Conservation (phyloP, 768 basidiomycete genomes). For the Psilocybe azurescens region DNA sequence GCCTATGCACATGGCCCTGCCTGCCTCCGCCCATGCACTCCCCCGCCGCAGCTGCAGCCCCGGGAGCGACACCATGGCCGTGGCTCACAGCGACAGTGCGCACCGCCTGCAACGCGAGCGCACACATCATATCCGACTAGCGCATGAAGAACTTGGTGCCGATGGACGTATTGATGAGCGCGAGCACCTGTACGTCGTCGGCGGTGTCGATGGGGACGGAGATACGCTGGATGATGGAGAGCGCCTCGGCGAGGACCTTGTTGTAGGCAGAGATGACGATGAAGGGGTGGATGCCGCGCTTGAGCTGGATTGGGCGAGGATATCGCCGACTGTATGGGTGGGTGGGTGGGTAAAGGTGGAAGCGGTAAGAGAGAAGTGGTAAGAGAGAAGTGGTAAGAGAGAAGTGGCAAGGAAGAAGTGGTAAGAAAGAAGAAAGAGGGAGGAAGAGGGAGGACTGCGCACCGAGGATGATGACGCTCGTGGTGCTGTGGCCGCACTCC, state of each 20-base stretch:
- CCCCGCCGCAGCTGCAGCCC: too few species aligned
- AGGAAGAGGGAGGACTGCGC: conserved; percentile 22
- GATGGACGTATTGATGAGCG: conserved; percentile 97
- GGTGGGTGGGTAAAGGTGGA: too few species aligned
- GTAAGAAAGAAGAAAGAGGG: background rate
- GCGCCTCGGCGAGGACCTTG: conserved; percentile 91
- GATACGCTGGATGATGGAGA: conserved; percentile 86
- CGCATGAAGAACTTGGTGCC: conserved; percentile 97
- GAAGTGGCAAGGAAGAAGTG: background rate
- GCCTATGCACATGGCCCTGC: conserved; percentile 35
- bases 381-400: background rate
- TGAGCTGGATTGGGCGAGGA: conserved; percentile 96
- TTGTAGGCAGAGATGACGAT: conserved; percentile 99
- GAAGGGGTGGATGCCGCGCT: conserved; percentile 97
- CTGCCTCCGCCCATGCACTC: conserved; percentile 31
- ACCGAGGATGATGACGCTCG: conserved; percentile 96
- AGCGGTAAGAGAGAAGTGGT: background rate
- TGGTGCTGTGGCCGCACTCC: conserved; percentile 89
- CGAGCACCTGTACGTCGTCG: conserved; percentile 90
- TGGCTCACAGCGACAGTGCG: conserved; percentile 32
- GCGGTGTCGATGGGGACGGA: conserved; percentile 88
- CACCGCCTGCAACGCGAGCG: conserved; percentile 90
- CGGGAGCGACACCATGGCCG: too few species aligned
- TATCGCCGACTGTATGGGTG: conserved; percentile 76
- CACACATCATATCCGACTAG: conserved; percentile 98